Evolutionary conservation across 306 rosid genomes (phyloP).

Genomic region (Sindora glabra): DNA sequence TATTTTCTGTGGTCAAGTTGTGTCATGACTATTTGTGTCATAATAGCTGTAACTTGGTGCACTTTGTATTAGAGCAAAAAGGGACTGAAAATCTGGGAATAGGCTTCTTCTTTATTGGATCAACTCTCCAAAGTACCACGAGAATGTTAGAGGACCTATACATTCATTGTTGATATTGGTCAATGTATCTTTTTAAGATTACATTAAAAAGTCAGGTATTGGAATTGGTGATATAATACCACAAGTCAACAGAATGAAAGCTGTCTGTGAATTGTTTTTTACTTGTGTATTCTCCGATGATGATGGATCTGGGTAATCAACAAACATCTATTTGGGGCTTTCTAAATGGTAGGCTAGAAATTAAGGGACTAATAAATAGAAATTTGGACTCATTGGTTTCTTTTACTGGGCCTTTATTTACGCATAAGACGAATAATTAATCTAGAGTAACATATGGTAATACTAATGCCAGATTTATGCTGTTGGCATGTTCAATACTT

Average conservation of each 20-base stretch:
- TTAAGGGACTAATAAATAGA: not conserved
- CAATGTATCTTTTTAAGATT: not conserved
- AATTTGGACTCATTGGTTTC: not conserved
- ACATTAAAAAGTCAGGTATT: not conserved
- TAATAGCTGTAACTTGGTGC: too few relatives aligned
- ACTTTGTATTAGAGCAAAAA: too few relatives aligned
- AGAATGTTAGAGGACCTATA: too few relatives aligned
- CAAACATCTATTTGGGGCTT: not conserved
- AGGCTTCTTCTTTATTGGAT: not conserved
- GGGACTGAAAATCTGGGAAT: too few relatives aligned
- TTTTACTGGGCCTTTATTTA: not conserved
- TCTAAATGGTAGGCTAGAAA: not conserved
- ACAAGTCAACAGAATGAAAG: not conserved
- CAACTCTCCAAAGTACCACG: not conserved
- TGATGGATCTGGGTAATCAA: not conserved
- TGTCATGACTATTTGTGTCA: too few relatives aligned
- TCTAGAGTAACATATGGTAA: not conserved
- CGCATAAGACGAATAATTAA: not conserved
- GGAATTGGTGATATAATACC: not conserved
- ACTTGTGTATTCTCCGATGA: not conserved
- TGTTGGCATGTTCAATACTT: not conserved
- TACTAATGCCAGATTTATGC: not conserved
- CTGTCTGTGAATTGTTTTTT: not conserved
- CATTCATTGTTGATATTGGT: not conserved
- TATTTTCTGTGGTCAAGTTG: too few relatives aligned